Percentiles rank a stretch among this genome's conserved stretches.
Conservation (phyloP, 495 filamentous ascomycete species). For the Aspergillus hancockii region DNA sequence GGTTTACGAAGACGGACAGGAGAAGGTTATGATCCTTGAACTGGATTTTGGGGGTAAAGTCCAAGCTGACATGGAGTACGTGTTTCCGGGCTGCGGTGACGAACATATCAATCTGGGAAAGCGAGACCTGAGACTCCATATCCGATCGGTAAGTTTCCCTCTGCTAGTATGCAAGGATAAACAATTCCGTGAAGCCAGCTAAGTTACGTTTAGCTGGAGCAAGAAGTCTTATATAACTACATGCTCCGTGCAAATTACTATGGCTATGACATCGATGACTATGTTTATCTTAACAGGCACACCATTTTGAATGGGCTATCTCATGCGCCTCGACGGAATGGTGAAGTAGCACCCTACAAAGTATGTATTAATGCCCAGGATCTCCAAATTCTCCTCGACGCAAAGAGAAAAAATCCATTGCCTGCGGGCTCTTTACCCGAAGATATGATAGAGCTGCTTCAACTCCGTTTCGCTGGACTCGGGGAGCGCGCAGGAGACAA, state of each 20-base stretch:
- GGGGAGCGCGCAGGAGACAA: conserved; percentile 12
- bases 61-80: conserved; percentile 16
- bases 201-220: conserved; percentile 8
- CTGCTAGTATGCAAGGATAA: too few relatives aligned
- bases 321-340: not conserved
- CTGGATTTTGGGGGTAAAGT: conserved; percentile 11
- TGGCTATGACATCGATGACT: conserved; percentile 17
- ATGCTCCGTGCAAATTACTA: conserved; percentile 17
- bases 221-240: conserved; percentile 8
- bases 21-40: conserved; percentile 13
- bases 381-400: conserved; percentile 9
- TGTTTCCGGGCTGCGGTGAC: conserved; percentile 21
- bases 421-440: too few relatives aligned
- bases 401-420: not conserved
- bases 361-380: conserved; percentile 10
- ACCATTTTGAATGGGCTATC: conserved; percentile 9
- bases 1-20: conserved; percentile 7
- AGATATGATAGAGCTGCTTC: conserved; percentile 14
- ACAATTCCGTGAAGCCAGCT: too few relatives aligned
- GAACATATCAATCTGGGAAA: conserved; percentile 15
- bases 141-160: conserved; percentile 13
- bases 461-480: conserved; percentile 10
- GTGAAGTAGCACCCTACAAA: not conserved
- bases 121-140: conserved; percentile 14
- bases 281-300: conserved; percentile 4